Base-by-base conservation (phyloP, 1,139 yeast genomes). In the Suhomyces terraborum region DNA sequence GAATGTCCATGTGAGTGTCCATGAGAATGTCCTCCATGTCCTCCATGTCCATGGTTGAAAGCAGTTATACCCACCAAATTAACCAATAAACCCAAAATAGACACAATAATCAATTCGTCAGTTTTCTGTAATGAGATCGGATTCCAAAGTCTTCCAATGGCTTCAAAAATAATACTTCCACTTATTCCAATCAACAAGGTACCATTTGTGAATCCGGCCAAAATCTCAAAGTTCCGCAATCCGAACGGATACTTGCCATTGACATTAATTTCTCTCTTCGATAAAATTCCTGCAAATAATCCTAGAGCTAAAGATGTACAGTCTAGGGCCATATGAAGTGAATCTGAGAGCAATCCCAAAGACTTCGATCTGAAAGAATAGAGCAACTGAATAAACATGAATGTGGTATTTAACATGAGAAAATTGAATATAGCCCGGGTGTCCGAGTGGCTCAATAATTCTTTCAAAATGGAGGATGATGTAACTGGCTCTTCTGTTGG, bases 151-250 rank as follows among this genome's bases (percentile, higher is more conserved):
- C 98, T 74, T 38, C 89, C 94, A 23, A 88, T 54, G 0, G 98
- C 95, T 61, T 93, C 97, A 48, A 88, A 81, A 24, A 87, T 73
- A 36, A 94, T 91, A 16, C 96, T 93, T 14, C 87, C 84, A 21
- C 93, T 89, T 35, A 93, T 93, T 2, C 96, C 97, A 22, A 94
- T 66, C 36, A 93, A 69, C 36, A 93, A 64, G 6, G 95, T 84
- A 8, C 96, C 98, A 61, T 93, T 93, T 6, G 98, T 87, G 55
- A 93, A 93, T 0, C 98, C 98, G 0, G 97, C 94, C 44, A 94
- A 72, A 1, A 94, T 88, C 57, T 91, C 98, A 36, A 93, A 82
- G 59, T 88, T 81, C 10, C 82, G 75, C 43, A 91, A 70, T 0
- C 97, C 97, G 66, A 88, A 89, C 0, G 98, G 98, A 55, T 79